Evolutionary conservation across 148 eudicot species (phyloP), one percentile per base, ranked within the genome.

Genomic region (Nepenthes mirabilis): DNA sequence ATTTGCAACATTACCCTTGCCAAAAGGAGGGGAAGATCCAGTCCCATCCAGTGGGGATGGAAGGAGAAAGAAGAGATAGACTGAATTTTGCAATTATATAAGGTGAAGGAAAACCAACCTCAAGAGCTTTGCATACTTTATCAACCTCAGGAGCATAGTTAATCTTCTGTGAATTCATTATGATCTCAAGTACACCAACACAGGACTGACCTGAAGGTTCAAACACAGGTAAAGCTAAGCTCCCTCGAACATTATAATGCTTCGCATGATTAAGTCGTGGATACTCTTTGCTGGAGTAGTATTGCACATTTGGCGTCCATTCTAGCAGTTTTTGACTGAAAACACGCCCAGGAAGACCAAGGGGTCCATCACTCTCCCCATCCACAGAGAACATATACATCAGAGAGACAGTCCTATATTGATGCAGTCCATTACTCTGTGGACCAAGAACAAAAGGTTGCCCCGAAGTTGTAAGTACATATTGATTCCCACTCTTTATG

Each of bases 271-370:
- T 61, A 48, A 80, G 86, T 47, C 94, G 78, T 0, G 79, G 80
- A 64, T 80, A 88, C 58, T 85, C 98, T 64, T 82, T 82, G 65
- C 87, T 83, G 13, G 96, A 76, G 67, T 91, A 91, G 63, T 81
- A 91, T 75, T 88, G 97, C 75, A 93, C 98, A 79, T 93, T 70
- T 1, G 96, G 96, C 36, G 95, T 78, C 98, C 98, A 93, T 71
- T 93, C 98, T 0, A 96, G 98, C 67, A 88, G 62, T 65, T 86
- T 93, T 55, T 93, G 86, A 58, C 75, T 59, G 64, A 82, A 93
- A 14, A 93, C 98, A 68, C 98, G 98, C 14, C 95, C 98, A 49
- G 98, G 98, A 14, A 89, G 80, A 58, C 96, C 98, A 11, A 91
- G 90, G 52, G 61, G 65, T 57, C 71, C 82, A 6, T 75, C 79